Evolutionary conservation across 345 rosid genomes (phyloP).

Genomic region (Zanthoxylum bungeanum): DNA sequence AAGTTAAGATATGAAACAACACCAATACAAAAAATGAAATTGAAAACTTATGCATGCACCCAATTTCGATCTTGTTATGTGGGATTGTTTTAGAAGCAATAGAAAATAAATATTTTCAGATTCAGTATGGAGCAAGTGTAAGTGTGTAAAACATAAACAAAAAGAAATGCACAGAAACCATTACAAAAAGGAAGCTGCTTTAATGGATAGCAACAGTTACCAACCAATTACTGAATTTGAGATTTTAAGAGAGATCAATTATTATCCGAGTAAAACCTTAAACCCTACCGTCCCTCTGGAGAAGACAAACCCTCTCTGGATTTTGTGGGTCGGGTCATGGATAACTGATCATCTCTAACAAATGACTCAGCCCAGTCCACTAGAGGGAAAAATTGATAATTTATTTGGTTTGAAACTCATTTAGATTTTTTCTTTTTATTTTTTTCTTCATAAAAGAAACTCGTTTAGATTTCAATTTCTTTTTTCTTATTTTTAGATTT

Average conservation of each 20-base stretch:
- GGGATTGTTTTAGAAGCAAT: not conserved
- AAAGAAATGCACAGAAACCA: not conserved
- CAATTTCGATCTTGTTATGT: not conserved
- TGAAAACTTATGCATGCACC: not conserved
- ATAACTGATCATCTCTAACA: not conserved
- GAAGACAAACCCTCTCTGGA: not conserved
- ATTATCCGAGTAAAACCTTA: not conserved
- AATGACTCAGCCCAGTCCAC: not conserved
- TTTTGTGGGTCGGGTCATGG: not conserved
- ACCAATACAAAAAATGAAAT: not conserved
- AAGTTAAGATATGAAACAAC: not conserved
- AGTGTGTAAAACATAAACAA: not conserved
- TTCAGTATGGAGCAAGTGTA: not conserved
- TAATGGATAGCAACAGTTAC: not conserved
- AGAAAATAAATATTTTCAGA: not conserved
- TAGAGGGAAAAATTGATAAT: not conserved
- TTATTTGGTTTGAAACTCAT: not conserved
- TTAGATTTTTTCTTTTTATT: too few species aligned
- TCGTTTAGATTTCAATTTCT: not conserved
- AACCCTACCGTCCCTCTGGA: not conserved
- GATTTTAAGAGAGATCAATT: not conserved
- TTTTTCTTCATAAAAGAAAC: not conserved
- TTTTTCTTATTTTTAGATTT: too few species aligned
- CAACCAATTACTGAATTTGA: not conserved
- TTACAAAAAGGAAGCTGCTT: not conserved